Percentiles rank a stretch among this genome's conserved stretches.
phyloP scores from a whole-genome alignment of 176 grass and related monocot genomes.

The Phoenix dactylifera region DNA sequence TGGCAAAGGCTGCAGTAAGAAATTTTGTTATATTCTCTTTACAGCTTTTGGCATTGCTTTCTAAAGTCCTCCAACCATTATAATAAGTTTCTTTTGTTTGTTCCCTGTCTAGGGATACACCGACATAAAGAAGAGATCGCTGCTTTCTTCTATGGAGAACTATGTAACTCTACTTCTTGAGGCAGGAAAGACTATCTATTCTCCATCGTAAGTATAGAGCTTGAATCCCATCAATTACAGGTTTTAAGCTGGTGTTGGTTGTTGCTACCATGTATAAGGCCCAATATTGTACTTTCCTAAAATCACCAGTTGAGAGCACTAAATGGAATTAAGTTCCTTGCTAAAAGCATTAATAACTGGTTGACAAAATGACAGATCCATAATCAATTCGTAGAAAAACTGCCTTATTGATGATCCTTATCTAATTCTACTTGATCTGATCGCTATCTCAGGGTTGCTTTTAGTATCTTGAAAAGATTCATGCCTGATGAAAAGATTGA shows the following conservation, averaged over 20 bases:
- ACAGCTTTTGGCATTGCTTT: neutral
- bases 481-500: constrained; percentile 75
- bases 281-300: no score
- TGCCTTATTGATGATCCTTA: no score
- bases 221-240: neutral
- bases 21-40: neutral
- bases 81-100: constrained; percentile 3
- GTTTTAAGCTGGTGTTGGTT: no score
- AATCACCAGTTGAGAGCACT: no score
- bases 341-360: no score
- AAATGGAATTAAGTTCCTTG: no score
- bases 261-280: no score
- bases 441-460: constrained; percentile 47
- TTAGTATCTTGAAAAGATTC: constrained; percentile 68
- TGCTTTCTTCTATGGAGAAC: constrained; percentile 84
- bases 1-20: constrained; percentile 94
- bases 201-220: constrained; percentile 48
- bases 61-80: neutral
- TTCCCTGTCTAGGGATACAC: constrained; percentile 46
- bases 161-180: constrained; percentile 69
- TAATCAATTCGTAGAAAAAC: no score
- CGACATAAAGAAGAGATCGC: constrained; percentile 92
- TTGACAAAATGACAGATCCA: no score
- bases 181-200: constrained; percentile 60
- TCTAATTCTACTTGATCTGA: no score